Conservation (phyloP, 2,329 filamentous ascomycete genomes). For the Diplodia mutila region DNA sequence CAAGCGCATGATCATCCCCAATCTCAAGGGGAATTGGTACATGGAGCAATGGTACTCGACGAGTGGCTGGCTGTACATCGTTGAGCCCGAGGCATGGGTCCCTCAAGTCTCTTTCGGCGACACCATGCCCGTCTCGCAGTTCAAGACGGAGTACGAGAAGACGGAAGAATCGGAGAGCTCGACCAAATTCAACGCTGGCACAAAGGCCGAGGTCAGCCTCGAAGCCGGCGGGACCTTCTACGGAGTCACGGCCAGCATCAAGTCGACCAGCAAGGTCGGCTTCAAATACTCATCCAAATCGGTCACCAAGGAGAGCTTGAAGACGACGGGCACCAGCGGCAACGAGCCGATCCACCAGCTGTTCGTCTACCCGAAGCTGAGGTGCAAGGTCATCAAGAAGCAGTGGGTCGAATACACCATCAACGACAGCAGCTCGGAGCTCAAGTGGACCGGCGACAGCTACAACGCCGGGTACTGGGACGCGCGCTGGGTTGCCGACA, state of each 20-base stretch:
- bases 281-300: not conserved
- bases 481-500: not conserved
- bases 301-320: not conserved
- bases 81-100: not conserved
- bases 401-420: constrained; percentile 3
- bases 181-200: not conserved
- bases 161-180: not conserved
- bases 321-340: not conserved
- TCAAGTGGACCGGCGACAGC: constrained; percentile 1
- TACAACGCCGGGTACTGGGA: not conserved
- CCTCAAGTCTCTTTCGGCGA: not conserved
- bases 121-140: not conserved
- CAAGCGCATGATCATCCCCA: not conserved
- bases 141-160: not conserved
- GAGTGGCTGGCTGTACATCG: not conserved
- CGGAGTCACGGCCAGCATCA: not conserved
- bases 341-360: not conserved
- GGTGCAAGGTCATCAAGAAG: constrained; percentile 1
- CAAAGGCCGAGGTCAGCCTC: not conserved
- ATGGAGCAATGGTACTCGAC: not conserved
- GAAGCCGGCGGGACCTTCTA: not conserved
- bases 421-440: constrained; percentile 2
- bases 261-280: not conserved
- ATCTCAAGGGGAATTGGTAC: not conserved
- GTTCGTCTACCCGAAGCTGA: not conserved